Base-by-base conservation (phyloP, 148 eudicot genomes). In the Nepenthes gracilis region DNA sequence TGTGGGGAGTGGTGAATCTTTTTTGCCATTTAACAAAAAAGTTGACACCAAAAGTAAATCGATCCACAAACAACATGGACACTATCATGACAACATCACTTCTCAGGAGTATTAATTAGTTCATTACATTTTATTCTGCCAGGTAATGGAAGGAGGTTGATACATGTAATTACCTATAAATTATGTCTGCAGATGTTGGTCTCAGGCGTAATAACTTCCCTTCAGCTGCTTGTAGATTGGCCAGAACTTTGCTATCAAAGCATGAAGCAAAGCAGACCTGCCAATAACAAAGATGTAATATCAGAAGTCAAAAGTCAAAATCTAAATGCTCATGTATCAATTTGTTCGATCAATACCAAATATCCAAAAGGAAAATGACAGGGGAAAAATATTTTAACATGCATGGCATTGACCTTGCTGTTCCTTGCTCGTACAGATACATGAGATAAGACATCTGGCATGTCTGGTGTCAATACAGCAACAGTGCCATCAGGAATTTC, bases 361-460 rank as follows among this genome's bases (percentile, higher is more conserved):
- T 14, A 23, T 32, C 12, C 2, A 57, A 47, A 35, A 36, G 23
- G 40, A 34, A 12, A n/a, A 8, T 43, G 11, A 43, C 52, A 23
- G 52, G 0, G 10, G 52, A 36, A 61, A 49, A 10, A 49, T 49
- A 12, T 9, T 23, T 23, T 23, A 23, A 23, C 23, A 40, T 55
- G 38, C 51, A 35, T 10, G 15, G 3, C 32, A 36, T 51, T 54
- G 55, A 93, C 99, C 95, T 93, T 88, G 86, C 92, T 59, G 61
- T 93, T 93, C 81, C 99, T 88, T 63, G 99, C 99, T 75, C 99
- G 85, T 65, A 93, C 99, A 70, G 99, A 93, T 66, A 93, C 99
- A 75, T 93, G 96, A 5, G 99, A 93, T 40, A 93, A 83, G 45
- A 93, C 99, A 82, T 93, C 99, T 57, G 99, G 99, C 99, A 93